Base-by-base conservation (phyloP, 2,329 filamentous ascomycete genomes). In the Pseudocercospora crystallina region DNA sequence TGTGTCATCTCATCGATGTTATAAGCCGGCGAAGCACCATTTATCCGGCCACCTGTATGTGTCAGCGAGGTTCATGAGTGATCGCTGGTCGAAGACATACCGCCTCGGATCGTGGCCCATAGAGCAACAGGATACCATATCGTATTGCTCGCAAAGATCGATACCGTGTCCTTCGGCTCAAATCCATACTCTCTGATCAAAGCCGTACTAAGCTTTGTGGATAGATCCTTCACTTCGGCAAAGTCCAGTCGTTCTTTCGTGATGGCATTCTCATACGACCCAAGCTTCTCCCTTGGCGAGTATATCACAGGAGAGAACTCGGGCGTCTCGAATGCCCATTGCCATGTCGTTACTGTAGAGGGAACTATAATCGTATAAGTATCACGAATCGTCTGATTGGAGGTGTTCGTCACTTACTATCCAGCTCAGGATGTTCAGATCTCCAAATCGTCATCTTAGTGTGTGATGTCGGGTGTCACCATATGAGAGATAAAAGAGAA, bases 41-140 rank as follows among this genome's bases (percentile, higher is more conserved):
- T 82, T 1, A 84, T 78, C 9, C 82, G 72, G 2, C 78, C 82
- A 1, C 71, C 77, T 26, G 20, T 7, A 26, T 4, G 7, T 47
- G 34, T 13, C 17, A 40, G 11, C 26, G 15, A 20, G 15, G 17
- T 26, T 35, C 15, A 45, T 7, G 17, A 26, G 3, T 26, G 20
- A 26, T 17, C 13, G 42, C 61, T 60, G 20, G 20, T 3, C 4
- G 20, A 26, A 26, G 20, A 26, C 20, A 4, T 26, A 26, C 20
- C 20, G 8, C 56, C 63, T 30, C 78, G 73, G 5, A 82, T 69
- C 1, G 77, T 76, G 0, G 78, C 76, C 54, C 81, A 77, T 71
- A 85, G 79, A 13, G 80, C 81, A 4, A 85, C 77, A 0, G 84
- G 83, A 47, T 85, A 86, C 82, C 81, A 85, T 35, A 86, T 78